Percentiles rank a stretch among this genome's conserved stretches.
Conservation (phyloP, 2,329 filamentous ascomycete genomes). For the Ophiostoma himal-ulmi region DNA sequence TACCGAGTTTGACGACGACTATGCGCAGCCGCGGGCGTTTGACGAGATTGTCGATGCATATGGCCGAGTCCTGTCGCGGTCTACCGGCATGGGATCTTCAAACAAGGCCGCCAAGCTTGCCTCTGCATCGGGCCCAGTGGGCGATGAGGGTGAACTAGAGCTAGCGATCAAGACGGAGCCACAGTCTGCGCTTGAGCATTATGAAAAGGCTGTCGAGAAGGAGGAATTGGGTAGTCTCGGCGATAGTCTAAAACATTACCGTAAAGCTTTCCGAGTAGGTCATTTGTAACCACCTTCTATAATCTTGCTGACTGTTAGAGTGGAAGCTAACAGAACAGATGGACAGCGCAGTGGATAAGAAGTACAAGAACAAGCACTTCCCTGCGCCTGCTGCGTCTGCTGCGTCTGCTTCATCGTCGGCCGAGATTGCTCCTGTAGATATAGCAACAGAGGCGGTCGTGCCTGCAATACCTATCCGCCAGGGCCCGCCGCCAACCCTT, state of each 20-base stretch:
- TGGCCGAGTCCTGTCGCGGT: conserved; percentile 14
- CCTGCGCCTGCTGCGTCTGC: conserved; percentile 51
- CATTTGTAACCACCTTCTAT: not conserved
- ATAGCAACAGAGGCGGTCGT: conserved; percentile 31
- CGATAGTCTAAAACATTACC: conserved; percentile 81
- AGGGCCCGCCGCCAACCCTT: conserved; percentile 50
- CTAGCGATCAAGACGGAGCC: conserved; percentile 51
- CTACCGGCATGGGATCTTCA: not conserved
- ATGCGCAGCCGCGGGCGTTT: conserved; percentile 34
- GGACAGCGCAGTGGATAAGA: conserved; percentile 75
- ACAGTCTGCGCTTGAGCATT: conserved; percentile 79
- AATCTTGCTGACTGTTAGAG: not conserved
- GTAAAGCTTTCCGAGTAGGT: conserved; percentile 77
- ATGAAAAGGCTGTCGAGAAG: conserved; percentile 83
- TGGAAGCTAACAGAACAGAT: conserved; percentile 48
- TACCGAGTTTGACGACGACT: conserved; percentile 37
- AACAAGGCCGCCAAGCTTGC: not conserved
- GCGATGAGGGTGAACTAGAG: conserved; percentile 32
- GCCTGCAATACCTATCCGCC: conserved; percentile 52
- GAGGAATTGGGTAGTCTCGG: conserved; percentile 80
- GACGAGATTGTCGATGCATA: conserved; percentile 31
- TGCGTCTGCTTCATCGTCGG: conserved; percentile 14
- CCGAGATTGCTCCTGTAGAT: conserved; percentile 24
- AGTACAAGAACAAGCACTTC: conserved; percentile 89
- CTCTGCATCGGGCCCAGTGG: not conserved